These are phyloP conservation scores for Alliaria petiolata DNA, from an alignment of 345 rosid genomes.

Conservation along the genomic window DNA sequence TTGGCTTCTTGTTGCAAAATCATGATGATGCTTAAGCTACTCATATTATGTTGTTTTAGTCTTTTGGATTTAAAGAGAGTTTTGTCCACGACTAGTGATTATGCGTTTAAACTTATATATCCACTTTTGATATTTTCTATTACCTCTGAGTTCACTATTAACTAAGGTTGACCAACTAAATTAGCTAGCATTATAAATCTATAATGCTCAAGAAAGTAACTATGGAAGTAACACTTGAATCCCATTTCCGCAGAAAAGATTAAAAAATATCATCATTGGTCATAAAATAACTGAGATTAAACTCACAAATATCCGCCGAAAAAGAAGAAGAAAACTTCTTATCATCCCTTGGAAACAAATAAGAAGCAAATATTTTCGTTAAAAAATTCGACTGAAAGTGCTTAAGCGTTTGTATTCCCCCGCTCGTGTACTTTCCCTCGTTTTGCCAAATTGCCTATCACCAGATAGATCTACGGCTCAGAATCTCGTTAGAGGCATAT, in stretches of 20 bases:
- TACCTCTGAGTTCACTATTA: not conserved
- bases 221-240: no score
- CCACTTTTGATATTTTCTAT: not conserved
- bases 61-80: slow-evolving; percentile 3
- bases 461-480: slow-evolving; percentile 11
- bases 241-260: no score
- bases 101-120: not conserved
- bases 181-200: no score
- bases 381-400: not conserved
- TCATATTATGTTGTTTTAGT: not conserved
- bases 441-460: not conserved
- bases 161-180: no score
- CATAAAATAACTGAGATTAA: no score
- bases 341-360: no score
- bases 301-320: no score
- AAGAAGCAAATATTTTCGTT: not conserved
- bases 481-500: no score
- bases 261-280: no score
- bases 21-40: not conserved
- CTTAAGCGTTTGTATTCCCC: not conserved
- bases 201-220: not conserved
- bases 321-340: not conserved
- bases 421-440: no score
- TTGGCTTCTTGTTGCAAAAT: no score
- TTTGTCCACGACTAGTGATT: not conserved